These are phyloP conservation scores for Colletotrichum sp. DNA, from an alignment of 2,329 filamentous ascomycete species.

Conservation along the genomic window DNA sequence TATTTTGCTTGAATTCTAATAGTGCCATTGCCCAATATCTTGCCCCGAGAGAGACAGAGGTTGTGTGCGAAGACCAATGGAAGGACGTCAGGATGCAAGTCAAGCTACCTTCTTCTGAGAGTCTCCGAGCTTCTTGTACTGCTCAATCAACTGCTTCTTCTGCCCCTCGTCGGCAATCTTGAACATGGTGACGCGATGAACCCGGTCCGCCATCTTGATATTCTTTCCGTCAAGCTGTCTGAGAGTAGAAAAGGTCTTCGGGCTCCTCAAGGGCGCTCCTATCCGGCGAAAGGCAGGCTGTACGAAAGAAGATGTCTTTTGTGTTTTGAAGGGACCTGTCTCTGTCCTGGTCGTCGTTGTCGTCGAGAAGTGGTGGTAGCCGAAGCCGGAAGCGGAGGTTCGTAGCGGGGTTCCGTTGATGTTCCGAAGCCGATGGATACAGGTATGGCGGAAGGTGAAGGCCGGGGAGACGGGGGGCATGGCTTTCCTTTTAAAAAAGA, in stretches of 20 bases:
- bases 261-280: background rate
- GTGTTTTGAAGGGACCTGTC: background rate
- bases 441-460: background rate
- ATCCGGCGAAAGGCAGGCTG: background rate
- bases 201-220: conserved; percentile 43
- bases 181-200: conserved; percentile 59
- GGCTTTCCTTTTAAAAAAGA: background rate
- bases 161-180: conserved; percentile 52
- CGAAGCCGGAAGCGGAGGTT: background rate
- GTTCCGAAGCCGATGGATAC: conserved; percentile 1
- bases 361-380: background rate
- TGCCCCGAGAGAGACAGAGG: accelerated
- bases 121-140: conserved; percentile 46
- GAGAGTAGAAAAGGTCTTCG: background rate
- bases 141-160: conserved; percentile 47
- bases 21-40: background rate
- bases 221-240: background rate
- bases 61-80: background rate
- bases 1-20: background rate
- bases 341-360: background rate
- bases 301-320: background rate
- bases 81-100: background rate
- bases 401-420: background rate
- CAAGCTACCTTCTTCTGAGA: conserved; percentile 46
- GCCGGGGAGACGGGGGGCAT: background rate